phyloP scores from a whole-genome alignment of 1,284 basidiomycete genomes.

The Moniliophthora roreri region DNA sequence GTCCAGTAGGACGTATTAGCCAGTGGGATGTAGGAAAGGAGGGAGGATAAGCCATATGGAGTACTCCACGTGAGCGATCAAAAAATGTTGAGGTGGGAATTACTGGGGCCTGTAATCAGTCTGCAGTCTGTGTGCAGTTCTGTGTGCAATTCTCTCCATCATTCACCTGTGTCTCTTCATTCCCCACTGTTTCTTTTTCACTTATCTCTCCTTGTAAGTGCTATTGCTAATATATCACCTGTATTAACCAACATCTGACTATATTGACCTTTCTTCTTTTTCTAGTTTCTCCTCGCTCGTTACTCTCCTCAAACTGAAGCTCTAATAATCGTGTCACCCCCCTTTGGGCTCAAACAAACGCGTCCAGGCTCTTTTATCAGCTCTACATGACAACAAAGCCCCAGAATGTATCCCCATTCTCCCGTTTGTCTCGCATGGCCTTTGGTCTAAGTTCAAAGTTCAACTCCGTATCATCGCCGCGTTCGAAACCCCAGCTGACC shows the following conservation, averaged over 20 bases:
- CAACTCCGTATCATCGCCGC: conserved; percentile 19
- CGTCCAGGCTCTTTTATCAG: neutral
- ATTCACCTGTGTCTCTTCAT: too few species aligned
- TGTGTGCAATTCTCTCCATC: too few species aligned
- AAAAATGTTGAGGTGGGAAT: too few species aligned
- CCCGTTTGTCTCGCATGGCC: conserved; percentile 33
- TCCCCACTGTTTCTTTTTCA: conserved; percentile 20
- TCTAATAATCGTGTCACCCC: neutral
- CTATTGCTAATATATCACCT: too few species aligned
- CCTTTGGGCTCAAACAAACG: neutral
- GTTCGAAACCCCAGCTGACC: conserved; percentile 15
- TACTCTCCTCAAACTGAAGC: neutral
- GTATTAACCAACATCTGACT: neutral
- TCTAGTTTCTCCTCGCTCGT: neutral
- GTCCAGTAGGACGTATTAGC: too few species aligned
- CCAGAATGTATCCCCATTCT: conserved; percentile 29
- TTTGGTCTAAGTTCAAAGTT: conserved; percentile 21
- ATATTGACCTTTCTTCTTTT: too few species aligned
- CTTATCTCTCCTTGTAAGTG: conserved; percentile 1
- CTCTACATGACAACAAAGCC: conserved; percentile 21
- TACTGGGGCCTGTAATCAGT: too few species aligned
- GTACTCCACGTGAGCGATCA: too few species aligned
- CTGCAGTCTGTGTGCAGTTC: too few species aligned
- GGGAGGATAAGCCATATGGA: too few species aligned
- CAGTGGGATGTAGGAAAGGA: too few species aligned